Evolutionary conservation across 306 rosid species (phyloP).

Genomic region (Vicia sativa): DNA sequence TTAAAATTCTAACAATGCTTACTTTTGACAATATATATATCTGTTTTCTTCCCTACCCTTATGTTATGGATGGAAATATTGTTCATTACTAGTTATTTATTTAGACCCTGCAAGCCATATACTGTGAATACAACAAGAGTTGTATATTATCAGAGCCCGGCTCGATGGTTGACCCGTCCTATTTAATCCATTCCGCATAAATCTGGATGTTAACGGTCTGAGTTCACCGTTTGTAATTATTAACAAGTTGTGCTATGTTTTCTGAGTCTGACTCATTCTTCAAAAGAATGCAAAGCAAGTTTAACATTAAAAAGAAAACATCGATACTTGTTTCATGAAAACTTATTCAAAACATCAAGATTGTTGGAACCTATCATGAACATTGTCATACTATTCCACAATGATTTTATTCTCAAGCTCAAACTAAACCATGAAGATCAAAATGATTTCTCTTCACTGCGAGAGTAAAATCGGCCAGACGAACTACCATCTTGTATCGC

Average conservation of each 20-base stretch:
- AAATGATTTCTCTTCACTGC: conserved; percentile 38
- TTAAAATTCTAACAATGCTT: conserved; percentile 32
- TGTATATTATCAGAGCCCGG: too few relatives aligned
- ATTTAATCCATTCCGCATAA: too few relatives aligned
- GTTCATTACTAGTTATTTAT: background rate
- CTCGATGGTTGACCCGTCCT: too few relatives aligned
- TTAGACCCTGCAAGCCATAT: too few relatives aligned
- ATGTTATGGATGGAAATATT: background rate
- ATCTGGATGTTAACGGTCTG: too few relatives aligned
- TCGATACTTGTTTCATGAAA: background rate
- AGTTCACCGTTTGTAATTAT: too few relatives aligned
- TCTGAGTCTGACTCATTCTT: too few relatives aligned
- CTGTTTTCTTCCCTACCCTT: background rate
- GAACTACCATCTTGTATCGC: conserved; percentile 43
- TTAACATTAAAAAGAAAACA: too few relatives aligned
- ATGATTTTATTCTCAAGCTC: too few relatives aligned
- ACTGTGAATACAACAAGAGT: too few relatives aligned
- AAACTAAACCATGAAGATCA: conserved; percentile 2
- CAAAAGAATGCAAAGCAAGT: background rate
- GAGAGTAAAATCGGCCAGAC: conserved; percentile 39
- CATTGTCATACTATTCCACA: background rate
- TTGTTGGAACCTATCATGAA: background rate
- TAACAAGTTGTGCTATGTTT: too few relatives aligned
- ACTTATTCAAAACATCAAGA: background rate
- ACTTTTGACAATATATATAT: conserved; percentile 3